Base-by-base conservation (phyloP, 768 basidiomycete species). In the Dacryopinax spathularia region DNA sequence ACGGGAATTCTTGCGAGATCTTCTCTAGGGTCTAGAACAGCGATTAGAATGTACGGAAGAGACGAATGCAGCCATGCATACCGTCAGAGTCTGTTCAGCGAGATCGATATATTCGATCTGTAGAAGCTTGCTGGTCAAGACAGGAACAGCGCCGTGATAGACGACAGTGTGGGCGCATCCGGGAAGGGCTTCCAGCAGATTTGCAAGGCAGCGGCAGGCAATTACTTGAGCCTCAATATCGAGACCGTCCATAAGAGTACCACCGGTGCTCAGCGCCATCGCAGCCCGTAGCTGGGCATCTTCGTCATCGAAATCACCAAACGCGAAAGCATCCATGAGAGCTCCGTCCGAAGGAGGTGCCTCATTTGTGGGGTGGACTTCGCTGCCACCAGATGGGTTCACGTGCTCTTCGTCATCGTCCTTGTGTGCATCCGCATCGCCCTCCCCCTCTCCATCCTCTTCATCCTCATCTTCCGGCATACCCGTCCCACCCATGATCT, bases 31-130 rank as follows among this genome's bases (percentile, higher is more conserved):
- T 99, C 95, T 97, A 71, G 13, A 35, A 62, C 60, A 69, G 59
- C 34, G 48, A 63, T 65, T 69, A 68, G 67, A 67, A 65, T 64
- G 64, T 60, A 62, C 70, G 66, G 65, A 68, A 60, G 64, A 33
- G 60, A 33, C 27, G 22, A 7, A 60, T 63, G 59, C 60, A 34
- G 56, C 31, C 61, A 60, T 37, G 83, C 93, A 78, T 78, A 97
- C 95, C 71, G 91, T 94, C 68, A 99, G 77, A 9, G 95, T 97
- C 76, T 99, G 96, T 73, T 98, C 96, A 13, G 96, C 96, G 48
- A 99, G 80, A 74, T 99, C 96, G 68, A 99, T 98, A 72, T 94
- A 96, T 25, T 91, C 90, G 64, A 99, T 99, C 75, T 96, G 91
- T 72, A 91, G 85, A 65, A 99, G 77, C 74, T 99, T 98, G 82